Conservation (phyloP, 2,329 filamentous ascomycete genomes). For the Penicillium verrucosum region DNA sequence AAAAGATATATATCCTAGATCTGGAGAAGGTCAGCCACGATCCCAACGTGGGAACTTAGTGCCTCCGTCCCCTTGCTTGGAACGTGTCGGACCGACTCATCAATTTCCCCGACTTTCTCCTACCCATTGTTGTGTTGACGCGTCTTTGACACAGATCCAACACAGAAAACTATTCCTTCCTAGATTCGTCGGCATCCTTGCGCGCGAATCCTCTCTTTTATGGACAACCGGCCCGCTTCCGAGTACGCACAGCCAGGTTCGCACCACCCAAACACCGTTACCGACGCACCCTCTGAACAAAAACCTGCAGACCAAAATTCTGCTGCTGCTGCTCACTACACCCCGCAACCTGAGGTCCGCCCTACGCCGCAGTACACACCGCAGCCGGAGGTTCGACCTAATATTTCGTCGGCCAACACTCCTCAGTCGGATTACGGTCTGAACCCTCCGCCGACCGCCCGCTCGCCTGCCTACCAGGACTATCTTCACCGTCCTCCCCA, state of each 20-base stretch:
- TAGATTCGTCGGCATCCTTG: constrained; percentile 9
- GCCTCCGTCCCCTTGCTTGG: constrained; percentile 19
- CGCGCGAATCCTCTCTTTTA: constrained; percentile 42
- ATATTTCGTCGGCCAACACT: constrained; percentile 74
- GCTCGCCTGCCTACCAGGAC: constrained; percentile 81
- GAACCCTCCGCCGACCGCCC: constrained; percentile 66
- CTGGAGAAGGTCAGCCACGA: constrained; percentile 14
- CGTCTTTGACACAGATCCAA: constrained; percentile 31
- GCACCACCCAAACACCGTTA: constrained; percentile 56
- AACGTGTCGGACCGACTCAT: constrained; percentile 18
- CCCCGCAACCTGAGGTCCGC: constrained; percentile 39
- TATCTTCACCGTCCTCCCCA: constrained; percentile 72
- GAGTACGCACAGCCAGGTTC: constrained; percentile 88
- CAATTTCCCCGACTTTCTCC: constrained; percentile 21
- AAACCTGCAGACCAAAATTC: constrained; percentile 84
- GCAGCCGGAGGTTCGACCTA: constrained; percentile 74
- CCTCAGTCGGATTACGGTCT: constrained; percentile 86
- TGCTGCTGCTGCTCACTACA: constrained; percentile 61
- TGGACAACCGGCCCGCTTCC: constrained; percentile 62
- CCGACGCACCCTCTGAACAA: constrained; percentile 73
- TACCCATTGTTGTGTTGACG: constrained; percentile 31
- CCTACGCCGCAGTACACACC: constrained; percentile 67
- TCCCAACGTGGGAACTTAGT: constrained; percentile 19
- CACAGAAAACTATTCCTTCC: constrained; percentile 14
- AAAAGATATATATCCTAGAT: not conserved